Evolutionary conservation across 2,329 filamentous ascomycete genomes (phyloP), one percentile per base, ranked within the genome.

Genomic region (Neonectria punicea): DNA sequence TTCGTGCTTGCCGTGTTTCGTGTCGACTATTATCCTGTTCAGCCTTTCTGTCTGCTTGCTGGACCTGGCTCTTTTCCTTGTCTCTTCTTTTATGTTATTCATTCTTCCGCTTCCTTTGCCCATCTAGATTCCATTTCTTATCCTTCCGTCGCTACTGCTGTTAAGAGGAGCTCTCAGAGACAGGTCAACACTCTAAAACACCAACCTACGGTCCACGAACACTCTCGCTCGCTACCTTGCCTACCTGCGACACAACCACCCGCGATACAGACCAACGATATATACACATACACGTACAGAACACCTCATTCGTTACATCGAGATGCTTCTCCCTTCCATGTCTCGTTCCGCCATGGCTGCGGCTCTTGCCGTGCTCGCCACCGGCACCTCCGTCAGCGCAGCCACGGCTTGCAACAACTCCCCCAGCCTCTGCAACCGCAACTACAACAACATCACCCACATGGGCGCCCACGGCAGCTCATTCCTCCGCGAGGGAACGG

Each of bases 401-500:
- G 64, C 73, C 32, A 74, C 73, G 16, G 88, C 89, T 34, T 96
- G 93, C 86, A 96, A 96, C 81, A 95, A 95, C 83, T 93, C 91
- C 1, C 91, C 92, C 0, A 81, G 84, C 47, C 86, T 96, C 44
- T 96, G 93, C 83, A 82, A 81, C 66, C 88, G 87, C 68, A 81
- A 87, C 18, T 96, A 96, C 82, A 90, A 89, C 80, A 88, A 91
- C 70, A 87, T 96, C 71, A 94, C 92, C 3, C 87, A 94, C 77
- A 87, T 95, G 74, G 92, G 92, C 22, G 91, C 91, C 18, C 92
- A 94, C 80, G 86, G 94, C 80, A 89, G 87, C 66, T 84, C 92
- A 11, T 94, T 94, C 76, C 78, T 94, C 47, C 85, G 91, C 54
- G 89, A 93, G 73, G 77, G 81, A 28, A 85, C 84, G 60, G 91